Evolutionary conservation across 2,329 filamentous ascomycete genomes (phyloP).

Genomic region (Fonsecaea nubica): DNA sequence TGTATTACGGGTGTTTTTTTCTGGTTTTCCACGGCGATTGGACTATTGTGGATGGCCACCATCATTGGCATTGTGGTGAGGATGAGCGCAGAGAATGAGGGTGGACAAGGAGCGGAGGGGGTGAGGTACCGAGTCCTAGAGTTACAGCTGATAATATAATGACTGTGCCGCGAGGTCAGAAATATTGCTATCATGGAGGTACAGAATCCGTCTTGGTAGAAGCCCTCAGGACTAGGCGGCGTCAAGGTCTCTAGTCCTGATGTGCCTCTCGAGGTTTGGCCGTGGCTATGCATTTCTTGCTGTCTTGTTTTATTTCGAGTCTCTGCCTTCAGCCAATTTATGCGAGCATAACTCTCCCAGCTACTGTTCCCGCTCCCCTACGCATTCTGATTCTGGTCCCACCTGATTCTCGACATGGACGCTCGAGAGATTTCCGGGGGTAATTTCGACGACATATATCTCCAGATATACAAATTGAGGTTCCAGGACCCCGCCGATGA

Average conservation of each 20-base stretch:
- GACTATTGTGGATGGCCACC: background rate
- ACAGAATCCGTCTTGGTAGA: background rate
- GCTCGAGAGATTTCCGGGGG: too few relatives aligned
- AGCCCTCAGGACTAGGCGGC: background rate
- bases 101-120: background rate
- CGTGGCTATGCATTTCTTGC: background rate
- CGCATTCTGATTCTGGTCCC: too few relatives aligned
- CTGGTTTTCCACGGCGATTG: background rate
- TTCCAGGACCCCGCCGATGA: too few relatives aligned
- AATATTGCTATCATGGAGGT: background rate
- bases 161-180: background rate
- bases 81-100: background rate
- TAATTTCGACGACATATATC: too few relatives aligned
- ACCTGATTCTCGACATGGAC: too few relatives aligned
- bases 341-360: too few relatives aligned
- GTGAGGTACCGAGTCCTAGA: background rate
- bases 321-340: too few relatives aligned
- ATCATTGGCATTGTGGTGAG: background rate
- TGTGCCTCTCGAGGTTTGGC: background rate
- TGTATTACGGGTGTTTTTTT: conserved; percentile 9
- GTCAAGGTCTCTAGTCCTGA: background rate
- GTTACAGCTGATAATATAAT: background rate
- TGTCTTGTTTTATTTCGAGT: background rate
- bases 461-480: too few relatives aligned
- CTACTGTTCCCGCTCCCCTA: too few relatives aligned